Conservation (phyloP, 805 yeast genomes). For the Ogataea ramenticola region DNA sequence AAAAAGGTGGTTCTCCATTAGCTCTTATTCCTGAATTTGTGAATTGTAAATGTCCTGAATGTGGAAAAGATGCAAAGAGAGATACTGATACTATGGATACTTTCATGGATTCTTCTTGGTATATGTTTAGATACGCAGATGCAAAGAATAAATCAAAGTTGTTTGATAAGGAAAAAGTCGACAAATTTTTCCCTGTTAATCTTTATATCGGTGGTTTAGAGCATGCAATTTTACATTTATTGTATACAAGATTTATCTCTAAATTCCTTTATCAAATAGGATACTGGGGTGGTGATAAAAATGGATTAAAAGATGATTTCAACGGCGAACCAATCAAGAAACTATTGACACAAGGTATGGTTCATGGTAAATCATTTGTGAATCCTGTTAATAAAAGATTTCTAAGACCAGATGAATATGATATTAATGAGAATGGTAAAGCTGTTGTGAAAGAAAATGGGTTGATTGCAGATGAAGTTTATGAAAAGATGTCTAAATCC, state of each 20-base stretch:
- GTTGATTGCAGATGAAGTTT: constrained; percentile 45
- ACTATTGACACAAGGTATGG: constrained; percentile 96
- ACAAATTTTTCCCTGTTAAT: constrained; percentile 70
- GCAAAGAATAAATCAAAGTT: constrained; percentile 51
- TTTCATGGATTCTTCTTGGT: constrained; percentile 97
- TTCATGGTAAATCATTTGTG: constrained; percentile 78
- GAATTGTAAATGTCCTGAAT: constrained; percentile 72
- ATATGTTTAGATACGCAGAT: constrained; percentile 79
- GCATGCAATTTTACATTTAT: constrained; percentile 88
- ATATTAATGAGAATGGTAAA: constrained; percentile 27
- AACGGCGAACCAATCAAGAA: constrained; percentile 76
- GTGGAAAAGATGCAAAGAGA: constrained; percentile 65
- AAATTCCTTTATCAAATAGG: constrained; percentile 68
- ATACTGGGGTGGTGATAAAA: constrained; percentile 64
- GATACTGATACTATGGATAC: constrained; percentile 99
- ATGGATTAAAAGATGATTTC: constrained; percentile 16
- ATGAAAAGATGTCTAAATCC: constrained; percentile 95
- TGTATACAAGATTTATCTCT: constrained; percentile 80
- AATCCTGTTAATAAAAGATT: constrained; percentile 71
- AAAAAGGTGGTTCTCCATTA: constrained; percentile 60
- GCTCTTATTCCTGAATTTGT: constrained; percentile 61
- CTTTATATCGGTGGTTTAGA: constrained; percentile 93
- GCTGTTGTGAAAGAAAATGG: constrained; percentile 48
- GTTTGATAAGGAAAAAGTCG: constrained; percentile 44
- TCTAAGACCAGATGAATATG: constrained; percentile 72